phyloP scores from a whole-genome alignment of 2,329 filamentous ascomycete genomes.

The Fusarium dlaminii region DNA sequence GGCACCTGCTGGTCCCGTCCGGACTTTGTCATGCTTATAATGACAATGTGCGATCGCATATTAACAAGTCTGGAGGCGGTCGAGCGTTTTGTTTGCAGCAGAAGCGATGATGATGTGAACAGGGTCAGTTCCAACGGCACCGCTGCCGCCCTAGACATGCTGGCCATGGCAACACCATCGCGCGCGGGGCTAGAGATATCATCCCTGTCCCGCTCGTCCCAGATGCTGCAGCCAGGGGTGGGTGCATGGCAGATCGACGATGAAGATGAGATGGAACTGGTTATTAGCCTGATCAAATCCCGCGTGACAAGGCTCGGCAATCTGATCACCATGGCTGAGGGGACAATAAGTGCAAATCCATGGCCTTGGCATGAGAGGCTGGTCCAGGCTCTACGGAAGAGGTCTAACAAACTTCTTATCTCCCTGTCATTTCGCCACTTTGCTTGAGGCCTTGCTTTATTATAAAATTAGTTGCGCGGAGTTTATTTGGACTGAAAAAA shows the following conservation, averaged over 20 bases:
- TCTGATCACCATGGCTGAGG: not conserved
- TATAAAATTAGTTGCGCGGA: not conserved
- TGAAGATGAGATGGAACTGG: not conserved
- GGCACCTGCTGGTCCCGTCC: not conserved
- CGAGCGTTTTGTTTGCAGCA: not conserved
- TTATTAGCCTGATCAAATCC: not conserved
- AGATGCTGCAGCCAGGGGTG: not conserved
- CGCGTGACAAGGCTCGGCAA: not conserved
- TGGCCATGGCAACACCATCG: not conserved
- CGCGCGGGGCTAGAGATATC: not conserved
- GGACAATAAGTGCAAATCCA: not conserved
- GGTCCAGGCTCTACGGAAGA: not conserved
- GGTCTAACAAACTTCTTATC: not conserved
- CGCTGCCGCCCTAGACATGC: not conserved
- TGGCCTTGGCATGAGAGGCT: not conserved
- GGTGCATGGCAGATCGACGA: not conserved
- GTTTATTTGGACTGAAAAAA: not conserved
- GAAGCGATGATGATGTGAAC: not conserved
- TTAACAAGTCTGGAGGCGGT: not conserved
- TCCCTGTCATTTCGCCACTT: not conserved
- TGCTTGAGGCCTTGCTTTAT: fast-evolving
- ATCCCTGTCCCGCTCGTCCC: not conserved
- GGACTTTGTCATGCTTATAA: not conserved
- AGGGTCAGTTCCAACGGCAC: not conserved
- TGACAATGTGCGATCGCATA: not conserved